Evolutionary conservation across 108 stramenopile genomes (phyloP), one percentile per base, ranked within the genome.

Genomic region (Cyclotella cryptica): DNA sequence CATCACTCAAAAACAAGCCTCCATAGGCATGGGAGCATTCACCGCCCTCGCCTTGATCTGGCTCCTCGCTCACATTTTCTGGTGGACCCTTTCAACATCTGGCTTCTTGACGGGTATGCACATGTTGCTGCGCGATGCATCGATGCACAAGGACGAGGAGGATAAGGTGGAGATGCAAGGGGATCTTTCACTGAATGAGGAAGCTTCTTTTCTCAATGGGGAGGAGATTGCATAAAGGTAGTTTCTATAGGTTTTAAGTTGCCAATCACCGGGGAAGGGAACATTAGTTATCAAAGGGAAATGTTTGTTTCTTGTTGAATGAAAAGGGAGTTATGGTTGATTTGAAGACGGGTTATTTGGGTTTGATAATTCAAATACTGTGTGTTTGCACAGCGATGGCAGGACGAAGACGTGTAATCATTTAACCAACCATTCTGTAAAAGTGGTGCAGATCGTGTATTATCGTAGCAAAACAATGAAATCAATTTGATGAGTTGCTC

Each of bases 121-220:
- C 81, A 89, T 91, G 10, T 65, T 88, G 22, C 79, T 96, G 35
- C 65, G 96, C 42, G 96, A 96, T 78, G 96, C 96, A 0, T 85
- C 84, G 21, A 90, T 96, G 92, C 96, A 96, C 71, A 92, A 94
- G 83, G 95, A 96, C 83, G 88, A 90, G 53, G 90, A 89, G 54
- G 96, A 96, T 80, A 81, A 80, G 52, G 87, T 96, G 30, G 87
- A 78, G 15, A 96, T 96, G 96, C 81, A 81, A 40, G 95, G 96
- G 30, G 96, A 96, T 77, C 61, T 93, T 3, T 57, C 66, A 2
- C 49, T 84, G 18, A 75, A 86, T 51, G 86, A 85, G 45, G 77
- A 84, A 45, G 41, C 73, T 18, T 18, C 72, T 0, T 84, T 84
- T 40, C 60, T 84, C 30, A 79, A 75, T 74, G 71, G 30, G 18